Conservation (phyloP, 2,329 filamentous ascomycete species). For the Paracoccidioides lutzii region DNA sequence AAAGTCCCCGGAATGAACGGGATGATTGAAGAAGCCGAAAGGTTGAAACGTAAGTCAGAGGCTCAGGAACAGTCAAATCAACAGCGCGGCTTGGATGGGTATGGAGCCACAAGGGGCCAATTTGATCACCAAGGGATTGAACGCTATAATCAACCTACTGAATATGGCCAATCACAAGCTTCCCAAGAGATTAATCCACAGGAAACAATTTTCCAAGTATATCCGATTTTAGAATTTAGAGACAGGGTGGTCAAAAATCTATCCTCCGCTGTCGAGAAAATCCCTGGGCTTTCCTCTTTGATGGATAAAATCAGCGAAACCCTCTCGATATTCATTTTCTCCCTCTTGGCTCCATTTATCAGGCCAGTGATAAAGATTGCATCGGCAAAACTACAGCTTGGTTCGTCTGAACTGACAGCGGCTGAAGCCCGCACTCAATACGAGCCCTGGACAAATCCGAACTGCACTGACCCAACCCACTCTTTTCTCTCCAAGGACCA, state of each 20-base stretch:
- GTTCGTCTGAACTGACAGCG: constrained; percentile 58
- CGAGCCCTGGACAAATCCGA: constrained; percentile 65
- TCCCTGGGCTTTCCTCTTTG: constrained; percentile 78
- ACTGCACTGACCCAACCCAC: constrained; percentile 66
- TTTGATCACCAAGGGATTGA: constrained; percentile 11
- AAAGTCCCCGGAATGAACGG: constrained; percentile 63
- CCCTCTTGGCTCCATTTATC: constrained; percentile 80
- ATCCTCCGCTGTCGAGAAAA: constrained; percentile 72
- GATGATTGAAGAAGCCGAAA: constrained; percentile 53
- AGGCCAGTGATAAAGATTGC: constrained; percentile 82
- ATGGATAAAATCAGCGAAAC: constrained; percentile 91
- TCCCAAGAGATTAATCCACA: constrained; percentile 56
- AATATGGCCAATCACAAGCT: constrained; percentile 24
- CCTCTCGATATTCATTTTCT: constrained; percentile 80
- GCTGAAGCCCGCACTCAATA: constrained; percentile 62
- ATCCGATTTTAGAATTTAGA: constrained; percentile 85
- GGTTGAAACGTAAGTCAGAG: constrained; percentile 48
- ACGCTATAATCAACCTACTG: constrained; percentile 7
- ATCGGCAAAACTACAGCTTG: constrained; percentile 70
- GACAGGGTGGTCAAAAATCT: constrained; percentile 88
- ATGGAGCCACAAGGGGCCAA: constrained; percentile 15
- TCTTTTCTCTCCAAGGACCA: constrained; percentile 77
- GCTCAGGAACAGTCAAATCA: constrained; percentile 51
- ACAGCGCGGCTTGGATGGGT: constrained; percentile 21
- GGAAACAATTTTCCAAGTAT: constrained; percentile 68